Base-by-base conservation (phyloP, 208 protist genomes). In the Blechomonas ayalai region DNA sequence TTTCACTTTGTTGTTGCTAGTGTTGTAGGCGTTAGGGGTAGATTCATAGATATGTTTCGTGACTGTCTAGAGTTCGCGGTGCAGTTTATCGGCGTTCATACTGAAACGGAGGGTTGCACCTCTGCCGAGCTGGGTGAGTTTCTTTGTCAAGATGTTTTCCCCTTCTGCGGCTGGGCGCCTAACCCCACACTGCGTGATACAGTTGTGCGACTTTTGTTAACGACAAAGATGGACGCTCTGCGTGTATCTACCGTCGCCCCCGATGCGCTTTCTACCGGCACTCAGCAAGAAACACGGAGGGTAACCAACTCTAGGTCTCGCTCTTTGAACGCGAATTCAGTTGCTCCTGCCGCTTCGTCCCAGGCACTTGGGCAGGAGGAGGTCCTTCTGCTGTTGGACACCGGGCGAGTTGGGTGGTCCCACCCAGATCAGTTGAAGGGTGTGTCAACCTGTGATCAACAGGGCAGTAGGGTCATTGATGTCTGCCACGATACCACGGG, bases 21-120 rank as follows among this genome's bases (percentile, higher is more conserved):
- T n/a, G n/a, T n/a, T n/a, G n/a, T n/a, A n/a, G n/a, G n/a, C n/a
- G n/a, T n/a, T n/a, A n/a, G n/a, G n/a, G n/a, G n/a, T n/a, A n/a
- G 31, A 12, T 57, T 35, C 38, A 64, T 32, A 32, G 6, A 41
- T 2, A 89, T 89, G 80, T 89, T 89, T 45, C 44, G 37, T 4
- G 71, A 70, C 53, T 58, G 53, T 16, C 35, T 90, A 22, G 67
- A 89, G 10, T 51, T 52, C 29, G 59, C 65, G 4, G 42, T 82
- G 0, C 59, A 70, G 36, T 89, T 92, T 46, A 67, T 92, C 35
- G 73, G 63, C 12, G 62, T 67, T 12, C 84, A 92, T 15, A 40
- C 45, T 29, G 59, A 59, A 9, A 8, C 49, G 8, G 32, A 44
- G 5, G 84, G 84, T 22, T 83, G 73, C 59, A 65, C 48, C 20